Conservation (phyloP, 2,329 filamentous ascomycete genomes). For the Hypoxylon sp. region DNA sequence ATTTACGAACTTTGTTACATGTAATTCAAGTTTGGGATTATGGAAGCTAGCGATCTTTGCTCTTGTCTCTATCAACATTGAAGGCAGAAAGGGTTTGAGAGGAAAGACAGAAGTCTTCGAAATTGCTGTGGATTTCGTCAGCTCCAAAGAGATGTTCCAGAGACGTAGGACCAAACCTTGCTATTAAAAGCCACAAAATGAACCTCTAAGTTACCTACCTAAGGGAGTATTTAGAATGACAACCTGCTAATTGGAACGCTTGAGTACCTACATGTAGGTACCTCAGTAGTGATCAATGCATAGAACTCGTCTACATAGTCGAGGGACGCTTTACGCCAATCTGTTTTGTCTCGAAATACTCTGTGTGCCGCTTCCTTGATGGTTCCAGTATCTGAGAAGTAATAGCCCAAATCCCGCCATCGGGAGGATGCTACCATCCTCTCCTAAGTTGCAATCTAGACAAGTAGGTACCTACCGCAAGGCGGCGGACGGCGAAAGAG, state of each 20-base stretch:
- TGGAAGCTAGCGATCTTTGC: too few species aligned
- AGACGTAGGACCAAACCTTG: background rate
- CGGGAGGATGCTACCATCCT: background rate
- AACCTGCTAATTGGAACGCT: too few species aligned
- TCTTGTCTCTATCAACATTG: too few species aligned
- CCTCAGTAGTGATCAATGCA: background rate
- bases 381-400: background rate
- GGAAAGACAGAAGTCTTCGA: background rate
- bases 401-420: background rate
- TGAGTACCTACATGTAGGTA: background rate
- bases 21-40: too few species aligned
- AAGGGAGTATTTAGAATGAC: too few species aligned
- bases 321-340: background rate
- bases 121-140: background rate
- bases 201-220: too few species aligned
- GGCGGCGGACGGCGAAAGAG: constrained; percentile 26
- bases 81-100: too few species aligned
- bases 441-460: background rate
- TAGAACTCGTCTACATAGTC: background rate
- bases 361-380: background rate
- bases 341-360: background rate
- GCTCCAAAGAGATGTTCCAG: background rate
- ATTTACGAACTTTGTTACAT: too few species aligned
- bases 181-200: too few species aligned
- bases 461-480: constrained; percentile 16